Evolutionary conservation across 2,329 filamentous ascomycete species (phyloP), one percentile per base, ranked within the genome.

Genomic region (Fusarium lyarnte): DNA sequence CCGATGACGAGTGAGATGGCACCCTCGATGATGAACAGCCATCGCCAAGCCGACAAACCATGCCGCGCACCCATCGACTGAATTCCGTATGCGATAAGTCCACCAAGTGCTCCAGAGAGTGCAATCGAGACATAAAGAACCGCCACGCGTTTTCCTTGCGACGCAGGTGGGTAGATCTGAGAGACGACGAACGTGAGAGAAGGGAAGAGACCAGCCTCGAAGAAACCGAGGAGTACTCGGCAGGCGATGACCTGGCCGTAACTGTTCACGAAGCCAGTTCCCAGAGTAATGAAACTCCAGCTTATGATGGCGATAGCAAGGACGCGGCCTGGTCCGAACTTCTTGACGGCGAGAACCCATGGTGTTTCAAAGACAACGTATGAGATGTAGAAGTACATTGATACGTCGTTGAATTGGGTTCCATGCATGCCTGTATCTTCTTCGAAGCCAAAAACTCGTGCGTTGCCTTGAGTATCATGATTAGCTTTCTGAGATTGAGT

Each of bases 1-100:
- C 79, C 77, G 14, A 82, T 61, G 8, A 74, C 64, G 0, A 83
- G 58, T 5, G 82, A 82, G 5, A 82, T 73, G 2, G 79, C 66
- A 5, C 84, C 83, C 62, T 87, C 85, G 0, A 84, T 79, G 38
- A 86, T 85, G 63, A 87, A 88, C 0, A 87, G 76, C 86, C 86
- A 88, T 58, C 85, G 73, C 86, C 86, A 88, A 2, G 86, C 85
- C 3, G 79, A 79, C 3, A 88, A 77, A 0, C 86, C 85, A 33
- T 80, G 81, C 3, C 76, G 78, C 2, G 82, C 83, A 17, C 87
- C 85, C 65, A 87, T 81, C 0, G 81, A 80, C 35, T 84, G 81
- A 6, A 80, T 77, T 0, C 69, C 77, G 21, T 78, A 79, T 0
- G 78, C 78, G 2, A 80, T 67, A 5, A 80, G 41, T 0, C 80